Evolutionary conservation across 2,329 filamentous ascomycete genomes (phyloP).

Genomic region (Corinectria fuckeliana): DNA sequence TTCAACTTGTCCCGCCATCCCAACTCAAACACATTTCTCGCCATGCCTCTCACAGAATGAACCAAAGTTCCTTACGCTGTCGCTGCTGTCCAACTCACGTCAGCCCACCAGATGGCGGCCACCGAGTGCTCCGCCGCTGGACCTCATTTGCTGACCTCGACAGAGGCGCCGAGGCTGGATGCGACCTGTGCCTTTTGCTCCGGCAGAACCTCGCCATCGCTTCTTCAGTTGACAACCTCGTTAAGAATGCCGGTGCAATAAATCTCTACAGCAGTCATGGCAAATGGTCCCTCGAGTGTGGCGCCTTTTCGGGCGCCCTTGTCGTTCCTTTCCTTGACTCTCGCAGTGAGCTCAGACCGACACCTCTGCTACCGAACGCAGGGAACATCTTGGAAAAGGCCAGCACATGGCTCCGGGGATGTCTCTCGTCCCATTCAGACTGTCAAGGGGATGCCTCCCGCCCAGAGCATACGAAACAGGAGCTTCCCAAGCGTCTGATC

Average conservation of each 20-base stretch:
- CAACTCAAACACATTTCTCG: not conserved
- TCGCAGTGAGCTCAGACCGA: not conserved
- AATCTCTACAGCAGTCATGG: not conserved
- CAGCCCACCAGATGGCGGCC: not conserved
- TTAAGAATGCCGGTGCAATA: not conserved
- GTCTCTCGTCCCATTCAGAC: not conserved
- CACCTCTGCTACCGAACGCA: not conserved
- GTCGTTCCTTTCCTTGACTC: not conserved
- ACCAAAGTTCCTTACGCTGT: conserved; percentile 4
- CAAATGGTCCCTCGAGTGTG: not conserved
- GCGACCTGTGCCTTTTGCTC: not conserved
- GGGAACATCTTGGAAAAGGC: not conserved
- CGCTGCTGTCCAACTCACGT: not conserved
- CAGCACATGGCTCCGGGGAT: not conserved
- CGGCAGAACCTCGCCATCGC: not conserved
- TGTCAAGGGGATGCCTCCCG: not conserved
- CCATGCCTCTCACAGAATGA: not conserved
- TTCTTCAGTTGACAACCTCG: not conserved
- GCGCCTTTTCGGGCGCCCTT: not conserved
- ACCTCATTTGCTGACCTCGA: not conserved
- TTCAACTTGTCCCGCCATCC: not conserved
- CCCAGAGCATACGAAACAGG: not conserved
- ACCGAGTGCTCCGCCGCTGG: not conserved
- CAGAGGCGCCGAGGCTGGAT: not conserved
- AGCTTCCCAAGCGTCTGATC: not conserved